Base-by-base conservation (phyloP, 805 yeast genomes). In the Peterozyma xylosa region DNA sequence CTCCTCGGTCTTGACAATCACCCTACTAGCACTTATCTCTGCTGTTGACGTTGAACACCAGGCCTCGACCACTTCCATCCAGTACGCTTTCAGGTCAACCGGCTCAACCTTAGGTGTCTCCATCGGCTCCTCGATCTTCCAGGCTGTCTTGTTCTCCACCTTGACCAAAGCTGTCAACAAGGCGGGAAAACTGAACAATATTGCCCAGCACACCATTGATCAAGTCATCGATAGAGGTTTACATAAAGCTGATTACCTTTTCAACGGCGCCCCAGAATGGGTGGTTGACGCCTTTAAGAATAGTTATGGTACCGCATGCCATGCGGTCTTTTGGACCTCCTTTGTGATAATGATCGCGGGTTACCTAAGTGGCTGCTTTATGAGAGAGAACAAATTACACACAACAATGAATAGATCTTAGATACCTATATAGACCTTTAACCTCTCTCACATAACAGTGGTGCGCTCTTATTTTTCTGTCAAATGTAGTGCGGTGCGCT, bases 71-170 rank as follows among this genome's bases (percentile, higher is more conserved):
- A 80, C 86, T 0, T 76, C 86, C 3, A 75, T 80, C 48, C 82
- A 78, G 50, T 80, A 80, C 52, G 74, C 83, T 1, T 80, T 80
- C 56, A 69, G 86, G 58, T 73, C 84, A 9, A 73, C 82, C 14
- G 86, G 86, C 0, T 77, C 86, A 1, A 78, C 85, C 0, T 58
- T 79, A 21, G 86, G 86, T 42, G 80, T 80, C 11, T 67, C 88
- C 0, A 57, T 80, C 37, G 83, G 82, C 0, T 76, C 83, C 4
- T 80, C 85, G 4, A 68, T 82, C 17, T 82, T 82, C 60, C 79
- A 76, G 39, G 60, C 64, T 37, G 56, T 69, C 3, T 62, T 82
- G 30, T 53, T 58, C 17, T 37, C 44, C 1, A 50, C 53, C 33
- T 50, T 75, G 33, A 38, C 43, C 1, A 42, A 39, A 0, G 55